Conservation (phyloP, 2,329 filamentous ascomycete species). For the Aspergillus piperis region DNA sequence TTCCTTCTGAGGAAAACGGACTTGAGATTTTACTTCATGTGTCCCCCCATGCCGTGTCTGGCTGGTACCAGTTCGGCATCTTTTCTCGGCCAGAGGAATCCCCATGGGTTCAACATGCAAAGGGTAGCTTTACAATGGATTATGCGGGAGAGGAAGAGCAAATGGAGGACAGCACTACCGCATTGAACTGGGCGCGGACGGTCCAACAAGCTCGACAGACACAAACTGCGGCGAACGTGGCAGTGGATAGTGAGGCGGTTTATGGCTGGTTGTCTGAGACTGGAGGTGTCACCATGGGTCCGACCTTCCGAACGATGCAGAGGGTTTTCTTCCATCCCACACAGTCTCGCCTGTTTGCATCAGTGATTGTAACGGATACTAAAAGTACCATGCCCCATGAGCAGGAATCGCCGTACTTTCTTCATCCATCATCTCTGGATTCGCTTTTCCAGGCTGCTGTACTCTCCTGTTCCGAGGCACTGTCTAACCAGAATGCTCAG, state of each 20-base stretch:
- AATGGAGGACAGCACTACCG: too few relatives aligned
- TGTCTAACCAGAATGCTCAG: conserved; percentile 19
- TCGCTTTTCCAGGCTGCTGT: conserved; percentile 25
- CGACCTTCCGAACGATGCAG: conserved; percentile 19
- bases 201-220: too few relatives aligned
- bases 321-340: too few relatives aligned
- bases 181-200: too few relatives aligned
- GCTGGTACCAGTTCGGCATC: conserved; percentile 24
- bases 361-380: conserved; percentile 20
- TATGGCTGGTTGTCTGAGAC: conserved; percentile 25
- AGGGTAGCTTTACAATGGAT: conserved; percentile 17
- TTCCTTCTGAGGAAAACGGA: conserved; percentile 21
- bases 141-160: too few relatives aligned
- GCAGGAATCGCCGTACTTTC: conserved; percentile 17
- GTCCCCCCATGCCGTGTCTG: conserved; percentile 17
- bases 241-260: conserved; percentile 10
- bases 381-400: conserved; percentile 19
- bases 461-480: conserved; percentile 21
- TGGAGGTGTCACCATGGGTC: conserved; percentile 21
- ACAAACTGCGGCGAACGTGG: too few relatives aligned
- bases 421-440: conserved; percentile 27
- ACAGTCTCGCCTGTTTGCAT: conserved; percentile 16
- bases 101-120: conserved; percentile 23
- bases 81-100: conserved; percentile 18
- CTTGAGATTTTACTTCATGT: conserved; percentile 24